Base-by-base conservation (phyloP, 2,329 filamentous ascomycete species). In the Ciborinia camelliae region DNA sequence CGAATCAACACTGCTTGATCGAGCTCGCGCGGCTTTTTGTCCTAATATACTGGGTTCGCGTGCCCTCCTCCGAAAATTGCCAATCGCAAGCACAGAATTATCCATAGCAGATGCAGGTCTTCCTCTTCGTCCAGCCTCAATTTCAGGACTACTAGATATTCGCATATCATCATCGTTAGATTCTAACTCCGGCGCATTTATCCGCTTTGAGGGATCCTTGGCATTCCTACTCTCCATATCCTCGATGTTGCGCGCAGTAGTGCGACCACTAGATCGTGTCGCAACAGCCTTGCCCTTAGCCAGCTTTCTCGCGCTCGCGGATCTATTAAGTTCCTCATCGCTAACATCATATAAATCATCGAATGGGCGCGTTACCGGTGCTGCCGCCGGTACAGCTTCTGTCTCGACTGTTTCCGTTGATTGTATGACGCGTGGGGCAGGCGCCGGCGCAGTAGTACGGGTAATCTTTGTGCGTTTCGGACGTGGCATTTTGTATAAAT, bases 11-110 rank as follows among this genome's bases (percentile, higher is more conserved):
- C 73, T 75, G 62, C 73, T 75, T 32, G 73, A 75, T 53, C 71
- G 72, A 47, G 66, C 69, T 53, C 67, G 66, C 43, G 52, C 65
- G 62, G 63, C 43, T 39, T 67, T 63, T 23, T 66, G 69, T 20
- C 72, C 72, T 30, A 73, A 66, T 62, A 73, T 73, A 57, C 72
- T 75, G 35, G 67, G 67, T 64, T 89, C 84, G 51, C 86, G 79
- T n/a, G 80, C 78, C 50, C 86, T 80, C 61, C 85, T 79, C 72
- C 79, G 82, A 73, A 89, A 88, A 5, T 80, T 76, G 28, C 84
- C 84, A 65, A 73, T 69, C 54, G 82, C 86, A 68, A 79, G 73
- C 4, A 75, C 72, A 7, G 77, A 79, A 69, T 79, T 70, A n/a
- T 70, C 72, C 18, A 71, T 39, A 5, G 61, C 69, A 15, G 71